phyloP scores from a whole-genome alignment of 2,329 filamentous ascomycete species.

The Penicillium fuscoglaucum region DNA sequence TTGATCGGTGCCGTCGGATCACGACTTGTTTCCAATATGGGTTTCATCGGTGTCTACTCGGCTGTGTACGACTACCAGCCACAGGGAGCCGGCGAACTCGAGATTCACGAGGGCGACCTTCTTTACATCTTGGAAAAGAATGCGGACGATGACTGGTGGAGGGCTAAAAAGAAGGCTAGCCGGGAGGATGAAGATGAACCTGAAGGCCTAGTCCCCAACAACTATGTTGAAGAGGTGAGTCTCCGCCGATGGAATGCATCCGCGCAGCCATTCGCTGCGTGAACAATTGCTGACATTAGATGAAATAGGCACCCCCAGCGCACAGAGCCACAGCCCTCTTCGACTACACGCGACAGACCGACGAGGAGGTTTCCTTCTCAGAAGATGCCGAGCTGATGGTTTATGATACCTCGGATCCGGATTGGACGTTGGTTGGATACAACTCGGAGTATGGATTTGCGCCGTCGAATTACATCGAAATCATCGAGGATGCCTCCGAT shows the following conservation, averaged over 20 bases:
- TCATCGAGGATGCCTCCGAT: constrained; percentile 54
- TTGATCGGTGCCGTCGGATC: not conserved
- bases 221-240: constrained; percentile 89
- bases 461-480: constrained; percentile 92
- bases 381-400: constrained; percentile 83
- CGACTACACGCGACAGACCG: constrained; percentile 94
- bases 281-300: constrained; percentile 2
- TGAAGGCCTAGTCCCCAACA: constrained; percentile 84
- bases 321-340: constrained; percentile 87
- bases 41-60: constrained; percentile 86
- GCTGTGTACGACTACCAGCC: constrained; percentile 92
- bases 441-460: constrained; percentile 90
- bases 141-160: constrained; percentile 86
- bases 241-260: not conserved
- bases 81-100: constrained; percentile 80
- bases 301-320: constrained; percentile 61
- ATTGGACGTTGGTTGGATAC: constrained; percentile 91
- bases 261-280: not conserved
- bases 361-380: constrained; percentile 93
- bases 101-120: constrained; percentile 80
- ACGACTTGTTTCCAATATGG: constrained; percentile 58
- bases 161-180: constrained; percentile 84
- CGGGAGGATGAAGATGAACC: constrained; percentile 87
- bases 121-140: constrained; percentile 87
- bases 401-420: constrained; percentile 86